A percentile compares a stretch with the other conserved stretches of the same genome.
Evolutionary conservation across 768 basidiomycete genomes (phyloP).

Genomic region (Tylopilus felleus): DNA sequence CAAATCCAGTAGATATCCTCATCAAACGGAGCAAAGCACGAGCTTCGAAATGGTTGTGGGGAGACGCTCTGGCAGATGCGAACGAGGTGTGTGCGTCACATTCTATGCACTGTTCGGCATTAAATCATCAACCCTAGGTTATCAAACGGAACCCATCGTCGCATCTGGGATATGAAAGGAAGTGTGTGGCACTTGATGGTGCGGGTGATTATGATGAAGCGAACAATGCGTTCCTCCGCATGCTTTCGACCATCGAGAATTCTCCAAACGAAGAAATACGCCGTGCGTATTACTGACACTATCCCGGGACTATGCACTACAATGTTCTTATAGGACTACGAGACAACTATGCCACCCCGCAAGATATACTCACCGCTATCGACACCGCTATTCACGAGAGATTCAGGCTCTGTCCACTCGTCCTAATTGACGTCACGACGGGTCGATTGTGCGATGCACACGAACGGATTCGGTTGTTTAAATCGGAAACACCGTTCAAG

Average conservation of each 20-base stretch:
- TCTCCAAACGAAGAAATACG: not conserved
- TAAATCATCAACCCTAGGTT: not conserved
- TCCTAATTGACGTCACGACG: not conserved
- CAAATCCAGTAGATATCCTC: not conserved
- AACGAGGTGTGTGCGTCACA: not conserved
- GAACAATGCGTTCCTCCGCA: not conserved
- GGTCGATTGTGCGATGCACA: too few species aligned
- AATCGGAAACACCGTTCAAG: not conserved
- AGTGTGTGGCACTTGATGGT: not conserved
- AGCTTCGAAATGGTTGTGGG: not conserved
- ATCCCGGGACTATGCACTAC: too few species aligned
- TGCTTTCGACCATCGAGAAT: conserved; percentile 1
- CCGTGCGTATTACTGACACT: too few species aligned
- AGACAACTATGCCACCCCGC: not conserved
- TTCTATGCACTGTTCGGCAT: too few species aligned
- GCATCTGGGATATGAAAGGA: not conserved
- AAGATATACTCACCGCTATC: not conserved
- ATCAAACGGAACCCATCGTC: not conserved
- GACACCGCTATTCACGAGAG: not conserved
- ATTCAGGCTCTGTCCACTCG: not conserved
- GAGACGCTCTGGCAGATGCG: not conserved
- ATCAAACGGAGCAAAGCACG: not conserved
- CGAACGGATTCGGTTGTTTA: not conserved
- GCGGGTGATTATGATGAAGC: not conserved
- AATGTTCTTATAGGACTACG: not conserved